Percentiles rank a stretch among this genome's conserved stretches.
Conservation (phyloP, 805 yeast species). For the Zygosaccharomyces pseudorouxii region DNA sequence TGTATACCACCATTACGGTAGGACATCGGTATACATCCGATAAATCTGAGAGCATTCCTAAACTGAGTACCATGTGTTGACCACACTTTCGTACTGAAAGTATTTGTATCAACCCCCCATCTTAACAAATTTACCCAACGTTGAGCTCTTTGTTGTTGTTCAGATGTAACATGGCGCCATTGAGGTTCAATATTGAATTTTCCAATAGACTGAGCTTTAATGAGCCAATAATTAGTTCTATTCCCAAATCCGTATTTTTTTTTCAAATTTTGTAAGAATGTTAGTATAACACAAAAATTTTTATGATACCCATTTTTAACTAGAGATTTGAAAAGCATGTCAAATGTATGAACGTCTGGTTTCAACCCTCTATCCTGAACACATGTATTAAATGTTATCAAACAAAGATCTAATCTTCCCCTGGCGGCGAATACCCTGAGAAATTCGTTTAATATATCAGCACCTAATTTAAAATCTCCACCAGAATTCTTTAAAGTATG, state of each 20-base stretch:
- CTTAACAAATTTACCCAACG: slow-evolving; percentile 5
- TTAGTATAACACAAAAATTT: slow-evolving; percentile 24
- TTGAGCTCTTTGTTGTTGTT: slow-evolving; percentile 5
- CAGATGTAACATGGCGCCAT: slow-evolving; percentile 6
- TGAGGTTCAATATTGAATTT: slow-evolving; percentile 19
- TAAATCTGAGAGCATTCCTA: slow-evolving; percentile 17
- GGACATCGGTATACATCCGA: slow-evolving; percentile 24
- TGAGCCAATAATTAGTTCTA: slow-evolving; percentile 24
- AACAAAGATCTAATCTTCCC: slow-evolving; percentile 37
- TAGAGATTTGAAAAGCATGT: slow-evolving; percentile 34
- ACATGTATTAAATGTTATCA: slow-evolving; percentile 35
- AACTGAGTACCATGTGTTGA: slow-evolving; percentile 8
- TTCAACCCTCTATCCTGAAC: slow-evolving; percentile 21
- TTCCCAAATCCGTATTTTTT: slow-evolving; percentile 7
- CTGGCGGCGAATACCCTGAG: slow-evolving; percentile 29
- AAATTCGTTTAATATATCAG: slow-evolving; percentile 30
- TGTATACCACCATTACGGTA: background rate
- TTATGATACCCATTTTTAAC: slow-evolving; percentile 35
- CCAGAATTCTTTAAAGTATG: slow-evolving; percentile 14
- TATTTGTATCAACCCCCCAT: slow-evolving; percentile 10
- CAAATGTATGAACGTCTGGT: slow-evolving; percentile 35
- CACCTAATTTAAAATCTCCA: slow-evolving; percentile 12
- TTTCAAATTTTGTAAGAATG: slow-evolving; percentile 21
- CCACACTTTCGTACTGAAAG: slow-evolving; percentile 11
- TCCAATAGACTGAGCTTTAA: slow-evolving; percentile 26